These are phyloP conservation scores for Eucommia ulmoides DNA, from an alignment of 257 asterid genomes.

Conservation along the genomic window DNA sequence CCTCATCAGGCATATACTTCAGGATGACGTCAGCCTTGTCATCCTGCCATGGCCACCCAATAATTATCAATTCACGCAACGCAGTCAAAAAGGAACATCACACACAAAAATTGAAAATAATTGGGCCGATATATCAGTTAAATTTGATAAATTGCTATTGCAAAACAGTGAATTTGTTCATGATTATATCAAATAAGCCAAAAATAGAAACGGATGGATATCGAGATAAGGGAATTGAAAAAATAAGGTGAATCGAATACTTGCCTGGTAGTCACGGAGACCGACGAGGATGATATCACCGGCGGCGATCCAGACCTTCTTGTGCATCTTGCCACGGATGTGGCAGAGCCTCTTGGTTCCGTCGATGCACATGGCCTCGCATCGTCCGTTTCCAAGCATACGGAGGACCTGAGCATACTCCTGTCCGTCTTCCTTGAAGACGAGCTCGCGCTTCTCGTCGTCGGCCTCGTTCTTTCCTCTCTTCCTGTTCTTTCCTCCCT, in stretches of 20 bases:
- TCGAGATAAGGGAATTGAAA: too few species aligned
- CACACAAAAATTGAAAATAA: too few species aligned
- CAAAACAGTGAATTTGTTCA: too few species aligned
- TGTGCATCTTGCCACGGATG: slow-evolving; percentile 14
- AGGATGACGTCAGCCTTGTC: slow-evolving; percentile 20
- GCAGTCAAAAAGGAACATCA: background rate
- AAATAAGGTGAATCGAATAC: too few species aligned
- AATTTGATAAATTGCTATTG: too few species aligned
- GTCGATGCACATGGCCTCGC: slow-evolving; percentile 8
- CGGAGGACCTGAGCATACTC: slow-evolving; percentile 19
- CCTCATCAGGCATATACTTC: slow-evolving; percentile 22
- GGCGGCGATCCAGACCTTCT: slow-evolving; percentile 13
- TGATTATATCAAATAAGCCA: too few species aligned
- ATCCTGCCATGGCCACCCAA: slow-evolving; percentile 7
- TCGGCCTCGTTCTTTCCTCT: slow-evolving; percentile 14
- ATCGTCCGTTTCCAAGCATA: slow-evolving; percentile 8
- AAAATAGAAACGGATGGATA: too few species aligned
- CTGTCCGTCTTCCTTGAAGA: slow-evolving; percentile 14
- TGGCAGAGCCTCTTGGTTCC: slow-evolving; percentile 10
- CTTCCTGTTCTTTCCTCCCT: slow-evolving; percentile 16
- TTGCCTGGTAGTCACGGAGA: slow-evolving; percentile 14
- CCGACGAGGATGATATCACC: slow-evolving; percentile 13
- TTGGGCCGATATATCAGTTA: too few species aligned
- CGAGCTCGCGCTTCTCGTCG: slow-evolving; percentile 12
- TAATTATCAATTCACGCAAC: background rate